These are phyloP conservation scores for Nicotiana tabacum DNA, from an alignment of 257 asterid genomes.

Conservation along the genomic window DNA sequence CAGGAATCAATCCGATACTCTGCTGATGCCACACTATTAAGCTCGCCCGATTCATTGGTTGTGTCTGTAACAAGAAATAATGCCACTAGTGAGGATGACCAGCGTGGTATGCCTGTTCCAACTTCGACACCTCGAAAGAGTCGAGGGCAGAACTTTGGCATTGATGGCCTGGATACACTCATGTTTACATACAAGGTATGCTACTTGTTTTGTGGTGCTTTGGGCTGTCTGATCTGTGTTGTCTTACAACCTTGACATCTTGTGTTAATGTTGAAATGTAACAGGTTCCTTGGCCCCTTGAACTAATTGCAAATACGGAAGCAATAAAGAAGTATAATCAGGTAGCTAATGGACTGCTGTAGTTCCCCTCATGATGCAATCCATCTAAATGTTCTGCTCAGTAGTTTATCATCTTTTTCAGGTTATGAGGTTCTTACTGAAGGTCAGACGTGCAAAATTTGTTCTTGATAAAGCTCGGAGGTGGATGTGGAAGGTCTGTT, in stretches of 20 bases:
- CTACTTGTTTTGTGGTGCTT: neutral
- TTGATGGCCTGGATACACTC: slow-evolving; percentile 72
- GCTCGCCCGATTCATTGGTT: slow-evolving; percentile 74
- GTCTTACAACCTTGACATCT: neutral
- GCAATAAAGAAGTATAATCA: slow-evolving; percentile 90
- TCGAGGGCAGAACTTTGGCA: slow-evolving; percentile 61
- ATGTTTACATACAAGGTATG: slow-evolving; percentile 82
- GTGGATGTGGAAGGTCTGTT: slow-evolving; percentile 96
- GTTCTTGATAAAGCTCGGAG: slow-evolving; percentile 90
- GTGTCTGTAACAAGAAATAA: slow-evolving; percentile 55
- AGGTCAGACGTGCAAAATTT: slow-evolving; percentile 88
- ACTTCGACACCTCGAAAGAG: slow-evolving; percentile 64
- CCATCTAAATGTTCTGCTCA: slow-evolving; percentile 14
- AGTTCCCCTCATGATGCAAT: slow-evolving; percentile 3
- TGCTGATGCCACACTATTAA: slow-evolving; percentile 71
- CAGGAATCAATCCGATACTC: slow-evolving; percentile 95
- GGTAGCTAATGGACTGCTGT: slow-evolving; percentile 37
- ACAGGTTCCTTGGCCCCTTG: slow-evolving; percentile 98
- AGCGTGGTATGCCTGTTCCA: slow-evolving; percentile 34
- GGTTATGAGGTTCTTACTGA: slow-evolving; percentile 93
- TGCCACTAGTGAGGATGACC: slow-evolving; percentile 49
- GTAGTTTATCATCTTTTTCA: slow-evolving; percentile 27
- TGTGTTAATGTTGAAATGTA: slow-evolving; percentile 17
- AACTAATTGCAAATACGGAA: slow-evolving; percentile 83
- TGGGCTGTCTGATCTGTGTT: neutral